Evolutionary conservation across 2,329 filamentous ascomycete species (phyloP).

Genomic region (Ascochyta clinopodiicola): DNA sequence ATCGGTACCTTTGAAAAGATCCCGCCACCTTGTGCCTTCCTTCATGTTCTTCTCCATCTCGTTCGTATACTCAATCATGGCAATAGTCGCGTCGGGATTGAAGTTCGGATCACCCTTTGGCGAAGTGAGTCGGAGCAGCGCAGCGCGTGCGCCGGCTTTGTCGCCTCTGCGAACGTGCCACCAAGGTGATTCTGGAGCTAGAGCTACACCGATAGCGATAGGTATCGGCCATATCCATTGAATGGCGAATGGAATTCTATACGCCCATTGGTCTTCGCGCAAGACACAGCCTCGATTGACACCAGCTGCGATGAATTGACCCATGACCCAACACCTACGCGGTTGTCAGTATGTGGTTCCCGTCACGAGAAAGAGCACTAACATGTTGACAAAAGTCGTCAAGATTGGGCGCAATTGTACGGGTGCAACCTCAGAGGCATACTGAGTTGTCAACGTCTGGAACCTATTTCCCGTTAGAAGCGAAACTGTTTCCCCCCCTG

Average conservation of each 20-base stretch:
- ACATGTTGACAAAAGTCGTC: constrained; percentile 71
- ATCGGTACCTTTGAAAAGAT: constrained; percentile 82
- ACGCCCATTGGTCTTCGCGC: constrained; percentile 70
- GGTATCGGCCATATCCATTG: constrained; percentile 79
- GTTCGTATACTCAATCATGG: constrained; percentile 90
- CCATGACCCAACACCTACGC: constrained; percentile 69
- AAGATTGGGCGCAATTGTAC: constrained; percentile 65
- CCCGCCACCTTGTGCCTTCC: constrained; percentile 72
- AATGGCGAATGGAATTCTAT: constrained; percentile 68
- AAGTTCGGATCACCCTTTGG: constrained; percentile 64
- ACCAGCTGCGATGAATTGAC: constrained; percentile 73
- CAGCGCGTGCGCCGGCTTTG: constrained; percentile 67
- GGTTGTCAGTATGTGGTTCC: too few species aligned
- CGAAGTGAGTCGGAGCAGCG: constrained; percentile 70
- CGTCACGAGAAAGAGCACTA: constrained; percentile 1
- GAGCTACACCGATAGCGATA: constrained; percentile 67
- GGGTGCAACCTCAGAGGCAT: constrained; percentile 68
- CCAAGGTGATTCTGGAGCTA: constrained; percentile 74
- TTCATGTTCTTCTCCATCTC: constrained; percentile 75
- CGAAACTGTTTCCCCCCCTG: too few species aligned
- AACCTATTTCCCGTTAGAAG: constrained; percentile 28
- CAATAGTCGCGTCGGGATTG: constrained; percentile 63
- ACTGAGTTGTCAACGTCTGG: constrained; percentile 54
- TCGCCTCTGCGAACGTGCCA: constrained; percentile 72
- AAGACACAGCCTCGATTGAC: constrained; percentile 71